phyloP scores from a whole-genome alignment of 2,329 filamentous ascomycete genomes.

The Clarireedia hainanense region DNA sequence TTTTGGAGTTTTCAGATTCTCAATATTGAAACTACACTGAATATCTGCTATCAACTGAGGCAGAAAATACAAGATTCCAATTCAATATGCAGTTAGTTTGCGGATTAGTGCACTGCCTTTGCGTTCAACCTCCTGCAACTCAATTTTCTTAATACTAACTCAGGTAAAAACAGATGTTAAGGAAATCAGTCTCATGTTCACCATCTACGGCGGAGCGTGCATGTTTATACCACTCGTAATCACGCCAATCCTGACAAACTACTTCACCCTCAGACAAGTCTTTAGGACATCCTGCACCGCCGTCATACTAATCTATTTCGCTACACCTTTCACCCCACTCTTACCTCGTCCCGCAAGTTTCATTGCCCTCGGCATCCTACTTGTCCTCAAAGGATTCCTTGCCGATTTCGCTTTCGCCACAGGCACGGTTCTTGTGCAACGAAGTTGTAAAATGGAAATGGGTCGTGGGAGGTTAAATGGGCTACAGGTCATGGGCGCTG shows the following conservation, averaged over 20 bases:
- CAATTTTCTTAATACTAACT: not conserved
- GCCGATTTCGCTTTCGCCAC: not conserved
- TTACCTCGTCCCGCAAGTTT: not conserved
- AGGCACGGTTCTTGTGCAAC: not conserved
- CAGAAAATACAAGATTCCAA: too few relatives aligned
- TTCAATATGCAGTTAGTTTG: too few relatives aligned
- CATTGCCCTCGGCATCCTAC: not conserved
- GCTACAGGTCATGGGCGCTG: not conserved
- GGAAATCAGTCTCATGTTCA: conserved; percentile 3
- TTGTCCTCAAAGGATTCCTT: not conserved
- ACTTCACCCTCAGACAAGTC: not conserved
- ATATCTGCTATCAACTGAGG: too few relatives aligned
- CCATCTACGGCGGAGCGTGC: not conserved
- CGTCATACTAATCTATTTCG: not conserved
- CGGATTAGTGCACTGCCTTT: too few relatives aligned
- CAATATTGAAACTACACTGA: too few relatives aligned
- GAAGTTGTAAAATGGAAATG: not conserved
- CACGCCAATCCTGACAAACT: not conserved
- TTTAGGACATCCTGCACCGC: not conserved
- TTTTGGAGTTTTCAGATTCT: too few relatives aligned
- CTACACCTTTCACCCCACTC: not conserved
- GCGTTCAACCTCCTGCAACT: too few relatives aligned
- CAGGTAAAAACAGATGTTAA: not conserved
- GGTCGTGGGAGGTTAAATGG: not conserved
- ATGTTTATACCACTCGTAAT: not conserved